Evolutionary conservation across 2,329 filamentous ascomycete species (phyloP).

Genomic region (Phyllosticta citriasiana): DNA sequence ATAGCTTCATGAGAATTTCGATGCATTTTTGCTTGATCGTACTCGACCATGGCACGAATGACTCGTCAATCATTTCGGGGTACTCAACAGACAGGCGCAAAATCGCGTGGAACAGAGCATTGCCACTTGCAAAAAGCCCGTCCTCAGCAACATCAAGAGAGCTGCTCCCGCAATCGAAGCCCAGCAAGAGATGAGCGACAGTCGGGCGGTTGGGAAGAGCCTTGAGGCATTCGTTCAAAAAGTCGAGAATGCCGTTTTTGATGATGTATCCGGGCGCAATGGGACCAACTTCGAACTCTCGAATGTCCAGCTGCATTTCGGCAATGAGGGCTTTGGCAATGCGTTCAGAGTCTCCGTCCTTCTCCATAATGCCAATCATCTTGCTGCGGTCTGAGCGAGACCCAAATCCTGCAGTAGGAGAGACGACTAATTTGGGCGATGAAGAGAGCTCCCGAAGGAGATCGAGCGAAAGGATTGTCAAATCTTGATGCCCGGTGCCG

Average conservation of each 20-base stretch:
- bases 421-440: slow-evolving; percentile 68
- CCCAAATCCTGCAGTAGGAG: slow-evolving; percentile 52
- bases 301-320: slow-evolving; percentile 52
- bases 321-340: slow-evolving; percentile 64
- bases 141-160: slow-evolving; percentile 57
- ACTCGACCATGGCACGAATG: slow-evolving; percentile 32
- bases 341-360: slow-evolving; percentile 67
- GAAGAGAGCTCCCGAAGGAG: slow-evolving; percentile 79
- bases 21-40: slow-evolving; percentile 35
- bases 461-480: slow-evolving; percentile 71
- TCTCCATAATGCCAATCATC: slow-evolving; percentile 78
- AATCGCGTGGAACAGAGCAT: slow-evolving; percentile 76
- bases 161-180: slow-evolving; percentile 68
- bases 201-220: slow-evolving; percentile 69
- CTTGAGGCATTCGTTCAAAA: slow-evolving; percentile 70
- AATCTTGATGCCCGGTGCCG: slow-evolving; percentile 67
- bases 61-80: slow-evolving; percentile 40
- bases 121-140: slow-evolving; percentile 59
- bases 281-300: slow-evolving; percentile 64
- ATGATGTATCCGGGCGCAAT: slow-evolving; percentile 66
- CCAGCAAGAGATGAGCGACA: slow-evolving; percentile 81
- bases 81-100: slow-evolving; percentile 61
- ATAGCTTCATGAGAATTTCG: slow-evolving; percentile 66
- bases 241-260: slow-evolving; percentile 76
- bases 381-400: slow-evolving; percentile 64